phyloP scores from a whole-genome alignment of 2,329 filamentous ascomycete genomes.

The Fusarium nelsonii region DNA sequence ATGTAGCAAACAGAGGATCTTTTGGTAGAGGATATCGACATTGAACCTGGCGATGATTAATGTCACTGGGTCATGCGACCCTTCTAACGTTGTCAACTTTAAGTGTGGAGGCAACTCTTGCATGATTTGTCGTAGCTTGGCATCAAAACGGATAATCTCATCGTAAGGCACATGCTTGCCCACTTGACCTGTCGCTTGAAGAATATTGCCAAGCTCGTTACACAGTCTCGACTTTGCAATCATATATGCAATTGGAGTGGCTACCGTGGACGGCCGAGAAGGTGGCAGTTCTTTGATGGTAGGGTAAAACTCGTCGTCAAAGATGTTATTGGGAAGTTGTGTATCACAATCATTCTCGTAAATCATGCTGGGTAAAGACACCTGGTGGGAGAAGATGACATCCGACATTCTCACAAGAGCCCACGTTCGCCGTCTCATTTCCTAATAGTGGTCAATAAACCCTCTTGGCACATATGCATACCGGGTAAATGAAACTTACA shows the following conservation, averaged over 20 bases:
- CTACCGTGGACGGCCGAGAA: conserved; percentile 74
- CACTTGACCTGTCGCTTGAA: conserved; percentile 72
- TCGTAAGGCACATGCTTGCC: conserved; percentile 71
- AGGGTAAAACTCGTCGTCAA: conserved; percentile 82
- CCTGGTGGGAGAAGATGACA: conserved; percentile 81
- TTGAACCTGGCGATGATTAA: conserved; percentile 88
- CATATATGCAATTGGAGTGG: conserved; percentile 83
- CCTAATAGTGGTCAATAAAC: conserved; percentile 55
- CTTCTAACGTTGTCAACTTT: conserved; percentile 79
- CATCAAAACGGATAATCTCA: conserved; percentile 72
- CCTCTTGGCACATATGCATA: background rate
- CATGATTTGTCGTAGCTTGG: conserved; percentile 70
- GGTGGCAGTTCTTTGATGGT: conserved; percentile 75
- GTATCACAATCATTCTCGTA: conserved; percentile 81
- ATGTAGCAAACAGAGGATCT: conserved; percentile 89
- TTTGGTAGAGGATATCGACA: conserved; percentile 87
- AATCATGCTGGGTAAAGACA: conserved; percentile 76
- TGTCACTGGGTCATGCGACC: conserved; percentile 83
- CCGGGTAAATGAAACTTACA: conserved; percentile 56
- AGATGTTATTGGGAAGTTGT: conserved; percentile 79
- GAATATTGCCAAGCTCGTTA: conserved; percentile 76
- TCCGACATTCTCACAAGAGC: conserved; percentile 79
- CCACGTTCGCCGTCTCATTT: conserved; percentile 79
- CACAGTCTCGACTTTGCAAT: conserved; percentile 78
- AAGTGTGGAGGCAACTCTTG: conserved; percentile 83